phyloP scores from a whole-genome alignment of 2,329 filamentous ascomycete genomes.

The Sporothrix protearum region DNA sequence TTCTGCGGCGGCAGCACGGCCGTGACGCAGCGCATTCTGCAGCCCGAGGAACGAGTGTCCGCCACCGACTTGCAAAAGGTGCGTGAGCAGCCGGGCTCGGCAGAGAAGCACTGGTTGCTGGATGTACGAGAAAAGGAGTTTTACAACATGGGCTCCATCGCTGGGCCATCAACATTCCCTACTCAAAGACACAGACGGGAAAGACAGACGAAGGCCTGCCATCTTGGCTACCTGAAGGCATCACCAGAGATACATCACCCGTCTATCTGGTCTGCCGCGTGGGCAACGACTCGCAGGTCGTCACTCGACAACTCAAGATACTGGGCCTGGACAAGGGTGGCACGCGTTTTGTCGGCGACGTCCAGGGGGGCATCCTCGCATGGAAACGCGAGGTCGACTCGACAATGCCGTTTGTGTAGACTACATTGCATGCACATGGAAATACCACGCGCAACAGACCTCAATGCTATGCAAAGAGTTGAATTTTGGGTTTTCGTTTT shows the following conservation, averaged over 20 bases:
- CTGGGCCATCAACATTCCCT: slow-evolving; percentile 74
- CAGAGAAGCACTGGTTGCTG: slow-evolving; percentile 56
- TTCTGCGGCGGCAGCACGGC: slow-evolving; percentile 67
- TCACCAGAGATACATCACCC: slow-evolving; percentile 43
- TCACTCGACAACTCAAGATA: slow-evolving; percentile 62
- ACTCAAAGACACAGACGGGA: slow-evolving; percentile 44
- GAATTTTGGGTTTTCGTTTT: slow-evolving; percentile 1
- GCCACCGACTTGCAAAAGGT: slow-evolving; percentile 49
- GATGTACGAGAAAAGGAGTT: slow-evolving; percentile 85
- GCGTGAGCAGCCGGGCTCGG: slow-evolving; percentile 24
- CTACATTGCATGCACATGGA: neutral
- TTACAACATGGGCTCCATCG: slow-evolving; percentile 73
- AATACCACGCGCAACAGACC: neutral
- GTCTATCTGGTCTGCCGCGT: slow-evolving; percentile 71
- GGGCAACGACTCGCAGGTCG: slow-evolving; percentile 75
- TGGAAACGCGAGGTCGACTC: slow-evolving; percentile 68
- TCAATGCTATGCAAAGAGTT: slow-evolving; percentile 4
- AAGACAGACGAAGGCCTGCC: neutral
- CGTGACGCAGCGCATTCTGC: slow-evolving; percentile 39
- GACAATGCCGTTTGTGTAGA: slow-evolving; percentile 51
- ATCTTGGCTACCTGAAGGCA: slow-evolving; percentile 39
- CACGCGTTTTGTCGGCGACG: slow-evolving; percentile 62
- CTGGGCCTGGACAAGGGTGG: slow-evolving; percentile 52
- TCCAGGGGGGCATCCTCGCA: slow-evolving; percentile 66
- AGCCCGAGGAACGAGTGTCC: slow-evolving; percentile 63